Evolutionary conservation across 495 filamentous ascomycete genomes (phyloP), one percentile per base, ranked within the genome.

Genomic region (Amniculicola lignicola): DNA sequence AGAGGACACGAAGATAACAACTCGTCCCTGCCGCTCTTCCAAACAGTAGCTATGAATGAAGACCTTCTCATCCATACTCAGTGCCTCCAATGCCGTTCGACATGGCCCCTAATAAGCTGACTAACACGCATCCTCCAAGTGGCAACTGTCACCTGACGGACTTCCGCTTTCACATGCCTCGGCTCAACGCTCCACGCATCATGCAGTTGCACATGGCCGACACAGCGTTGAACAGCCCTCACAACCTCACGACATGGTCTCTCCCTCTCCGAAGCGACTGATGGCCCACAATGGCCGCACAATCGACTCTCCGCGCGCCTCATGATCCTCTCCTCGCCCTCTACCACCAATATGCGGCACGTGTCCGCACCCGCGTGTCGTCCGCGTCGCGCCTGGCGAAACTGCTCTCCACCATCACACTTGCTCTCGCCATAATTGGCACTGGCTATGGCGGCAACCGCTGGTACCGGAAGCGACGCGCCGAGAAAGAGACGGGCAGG

Each of bases 401-500:
- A 42, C 78, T 95, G 0, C 70, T 91, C 44, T 84, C 86, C 16
- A 87, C 88, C 7, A 72, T 95, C 41, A 75, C 82, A 31, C 79
- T 97, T 41, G 74, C 82, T 18, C 69, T 88, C 16, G 85, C 86
- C 37, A 89, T 97, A 63, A 79, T 95, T 63, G 75, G 81, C 50
- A 74, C 83, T 35, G 85, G 83, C 31, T 89, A 88, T 74, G 89
- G 88, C 50, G 81, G 82, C 35, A 83, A 83, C 59, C 80, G 79
- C 54, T 87, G 85, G 80, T 87, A 87, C 74, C 81, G 78, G 40
- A 78, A 75, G 49, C 76, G 81, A 51, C 81, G 79, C 35, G 84
- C 78, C 54, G 93, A 96, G 69, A 83, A 81, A 66, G 89, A 90
- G 47, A 82, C 84, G 53, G 90, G 89, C 6, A 78, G 80, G 51